Conservation (phyloP, 495 filamentous ascomycete genomes). For the Podospora fimiseda region DNA sequence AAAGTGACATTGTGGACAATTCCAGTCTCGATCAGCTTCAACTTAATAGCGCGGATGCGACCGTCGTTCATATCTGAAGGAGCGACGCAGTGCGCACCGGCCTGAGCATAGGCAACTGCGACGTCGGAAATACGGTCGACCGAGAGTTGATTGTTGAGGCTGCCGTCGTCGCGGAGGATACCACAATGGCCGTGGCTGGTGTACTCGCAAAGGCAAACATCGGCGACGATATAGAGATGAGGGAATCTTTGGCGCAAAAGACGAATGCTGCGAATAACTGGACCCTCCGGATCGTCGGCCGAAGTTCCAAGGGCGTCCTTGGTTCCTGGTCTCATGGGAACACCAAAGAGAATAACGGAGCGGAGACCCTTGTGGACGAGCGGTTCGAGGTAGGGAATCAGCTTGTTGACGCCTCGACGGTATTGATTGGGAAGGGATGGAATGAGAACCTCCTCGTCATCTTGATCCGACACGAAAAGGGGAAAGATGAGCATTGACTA, state of each 20-base stretch:
- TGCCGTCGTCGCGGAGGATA: conserved; percentile 84
- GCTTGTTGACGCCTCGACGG: conserved; percentile 78
- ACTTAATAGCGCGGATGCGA: conserved; percentile 89
- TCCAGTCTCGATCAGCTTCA: conserved; percentile 87
- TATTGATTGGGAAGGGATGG: conserved; percentile 83
- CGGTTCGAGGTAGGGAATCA: conserved; percentile 77
- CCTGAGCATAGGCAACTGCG: conserved; percentile 83
- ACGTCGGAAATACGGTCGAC: conserved; percentile 92
- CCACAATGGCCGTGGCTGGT: conserved; percentile 98
- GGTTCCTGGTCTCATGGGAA: conserved; percentile 67
- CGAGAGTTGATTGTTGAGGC: conserved; percentile 83
- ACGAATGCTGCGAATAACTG: conserved; percentile 79
- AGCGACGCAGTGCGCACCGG: conserved; percentile 93
- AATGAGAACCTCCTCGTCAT: conserved; percentile 86
- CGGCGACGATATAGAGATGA: conserved; percentile 77
- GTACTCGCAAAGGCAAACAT: conserved; percentile 98
- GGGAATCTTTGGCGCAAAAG: conserved; percentile 78
- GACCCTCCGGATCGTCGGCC: conserved; percentile 87
- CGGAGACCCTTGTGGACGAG: conserved; percentile 81
- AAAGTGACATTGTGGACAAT: conserved; percentile 82
- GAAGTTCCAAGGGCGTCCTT: conserved; percentile 93
- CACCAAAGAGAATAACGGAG: conserved; percentile 93
- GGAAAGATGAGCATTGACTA: conserved; percentile 98
- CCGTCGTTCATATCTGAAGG: conserved; percentile 99
- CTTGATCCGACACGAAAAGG: conserved; percentile 89